These are phyloP conservation scores for Phytopythium boreale DNA, from an alignment of 352 stramenopile species.

Conservation along the genomic window DNA sequence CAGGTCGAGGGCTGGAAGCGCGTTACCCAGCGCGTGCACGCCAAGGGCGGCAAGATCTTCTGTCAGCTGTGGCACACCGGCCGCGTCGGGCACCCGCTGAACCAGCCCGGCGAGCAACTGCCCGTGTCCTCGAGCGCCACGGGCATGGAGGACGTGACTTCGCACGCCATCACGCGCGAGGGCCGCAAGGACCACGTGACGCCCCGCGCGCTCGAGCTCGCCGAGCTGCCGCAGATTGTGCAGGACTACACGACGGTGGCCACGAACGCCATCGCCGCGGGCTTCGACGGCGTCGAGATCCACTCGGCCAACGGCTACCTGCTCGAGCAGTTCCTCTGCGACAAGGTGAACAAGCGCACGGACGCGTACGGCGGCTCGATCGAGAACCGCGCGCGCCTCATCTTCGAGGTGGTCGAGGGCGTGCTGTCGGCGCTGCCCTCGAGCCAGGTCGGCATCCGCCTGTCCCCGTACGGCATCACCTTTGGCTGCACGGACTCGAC, in stretches of 20 bases:
- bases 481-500: conserved; percentile 44
- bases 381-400: conserved; percentile 73
- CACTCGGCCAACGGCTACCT: conserved; percentile 90
- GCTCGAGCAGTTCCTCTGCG: conserved; percentile 81
- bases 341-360: conserved; percentile 21
- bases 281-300: conserved; percentile 90
- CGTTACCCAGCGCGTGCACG: conserved; percentile 71
- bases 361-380: conserved; percentile 53
- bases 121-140: conserved; percentile 45
- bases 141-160: conserved; percentile 25
- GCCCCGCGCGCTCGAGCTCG: conserved; percentile 57
- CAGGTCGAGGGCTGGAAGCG: conserved; percentile 56
- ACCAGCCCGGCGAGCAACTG: conserved; percentile 40
- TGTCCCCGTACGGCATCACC: conserved; percentile 29
- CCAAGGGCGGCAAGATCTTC: conserved; percentile 74
- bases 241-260: conserved; percentile 26
- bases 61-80: conserved; percentile 87
- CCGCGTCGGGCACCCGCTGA: conserved; percentile 46
- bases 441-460: conserved; percentile 30
- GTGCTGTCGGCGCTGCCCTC: conserved; percentile 29
- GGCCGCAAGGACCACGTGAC: conserved; percentile 33
- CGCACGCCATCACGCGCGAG: conserved; percentile 24
- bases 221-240: conserved; percentile 57
- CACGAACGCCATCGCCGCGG: conserved; percentile 19
- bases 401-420: conserved; percentile 63